Percentiles rank a stretch among this genome's conserved stretches.
Conservation (phyloP, 345 rosid genomes). For the Syzygium aqueum region DNA sequence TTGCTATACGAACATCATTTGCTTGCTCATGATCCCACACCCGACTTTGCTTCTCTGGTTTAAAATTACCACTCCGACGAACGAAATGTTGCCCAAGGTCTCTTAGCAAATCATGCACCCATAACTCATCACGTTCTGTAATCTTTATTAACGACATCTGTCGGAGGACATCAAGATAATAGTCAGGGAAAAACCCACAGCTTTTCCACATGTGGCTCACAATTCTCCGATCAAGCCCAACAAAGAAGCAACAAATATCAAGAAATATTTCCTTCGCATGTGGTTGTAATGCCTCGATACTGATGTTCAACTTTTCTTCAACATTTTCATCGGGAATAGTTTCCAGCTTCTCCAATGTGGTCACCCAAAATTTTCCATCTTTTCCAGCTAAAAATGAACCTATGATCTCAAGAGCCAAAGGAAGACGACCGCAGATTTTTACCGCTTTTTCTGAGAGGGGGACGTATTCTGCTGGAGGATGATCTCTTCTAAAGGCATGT, state of each 20-base stretch:
- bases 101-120: background rate
- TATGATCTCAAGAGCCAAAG: too few species aligned
- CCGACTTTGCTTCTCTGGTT: background rate
- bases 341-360: too few species aligned
- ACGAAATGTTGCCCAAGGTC: background rate
- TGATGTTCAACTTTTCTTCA: too few species aligned
- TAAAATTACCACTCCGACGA: rapidly evolving
- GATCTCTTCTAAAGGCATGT: background rate
- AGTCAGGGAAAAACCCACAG: too few species aligned
- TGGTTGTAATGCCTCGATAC: too few species aligned
- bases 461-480: background rate
- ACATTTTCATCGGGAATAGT: too few species aligned
- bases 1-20: background rate
- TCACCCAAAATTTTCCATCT: too few species aligned
- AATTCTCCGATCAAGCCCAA: background rate
- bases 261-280: too few species aligned
- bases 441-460: too few species aligned
- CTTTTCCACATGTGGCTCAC: background rate
- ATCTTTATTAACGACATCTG: background rate
- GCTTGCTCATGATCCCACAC: background rate
- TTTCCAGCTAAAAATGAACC: too few species aligned
- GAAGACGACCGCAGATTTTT: too few species aligned
- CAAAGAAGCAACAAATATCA: too few species aligned
- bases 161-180: background rate
- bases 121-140: rapidly evolving